Base-by-base conservation (phyloP, 176 grass and related monocot genomes). In the Triticum monococcum region DNA sequence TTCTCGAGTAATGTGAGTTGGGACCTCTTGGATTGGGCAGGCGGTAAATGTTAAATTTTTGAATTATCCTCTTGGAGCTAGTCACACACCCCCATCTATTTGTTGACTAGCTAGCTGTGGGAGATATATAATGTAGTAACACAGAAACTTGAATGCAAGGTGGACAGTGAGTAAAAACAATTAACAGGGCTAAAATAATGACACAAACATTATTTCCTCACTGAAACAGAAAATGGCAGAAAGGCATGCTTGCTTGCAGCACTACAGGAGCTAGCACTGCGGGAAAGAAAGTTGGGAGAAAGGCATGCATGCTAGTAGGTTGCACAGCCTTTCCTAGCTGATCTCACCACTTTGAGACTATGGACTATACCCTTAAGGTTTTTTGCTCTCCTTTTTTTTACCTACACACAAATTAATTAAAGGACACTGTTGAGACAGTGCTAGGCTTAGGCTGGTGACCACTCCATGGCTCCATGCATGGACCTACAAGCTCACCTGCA, bases 401-500 rank as follows among this genome's bases (percentile, higher is more conserved):
- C 60, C 83, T 76, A 68, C 82, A 81, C 83, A 85, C 76, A 28
- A 81, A 88, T 62, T 79, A 77, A 71, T 35, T 87, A 57, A 57
- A 57, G 54, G 18, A 57, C 54, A 20, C 17, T 52, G 48, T 17
- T 14, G 48, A 2, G 0, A 18, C 50, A 48, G 12, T 48, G 16
- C 52, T 56, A 56, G 52, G 52, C 17, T 20, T 56, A 56, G 78
- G 64, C 4, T 35, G 68, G 77, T 45, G 25, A 31, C 17, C 66
- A 20, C 36, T 77, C 50, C 10, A 36, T 52, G 41, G 79, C 70
- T 43, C 23, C 4, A 24, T 66, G 68, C 45, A 14, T 1, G 23
- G 72, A 12, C 16, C 83, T 89, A 76, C 83, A 86, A 89, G 48
- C 81, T 83, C 45, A 89, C 88, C 83, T 89, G 71, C 23, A 28